phyloP scores from a whole-genome alignment of 163 green algal species.

The Volvox carteri region DNA sequence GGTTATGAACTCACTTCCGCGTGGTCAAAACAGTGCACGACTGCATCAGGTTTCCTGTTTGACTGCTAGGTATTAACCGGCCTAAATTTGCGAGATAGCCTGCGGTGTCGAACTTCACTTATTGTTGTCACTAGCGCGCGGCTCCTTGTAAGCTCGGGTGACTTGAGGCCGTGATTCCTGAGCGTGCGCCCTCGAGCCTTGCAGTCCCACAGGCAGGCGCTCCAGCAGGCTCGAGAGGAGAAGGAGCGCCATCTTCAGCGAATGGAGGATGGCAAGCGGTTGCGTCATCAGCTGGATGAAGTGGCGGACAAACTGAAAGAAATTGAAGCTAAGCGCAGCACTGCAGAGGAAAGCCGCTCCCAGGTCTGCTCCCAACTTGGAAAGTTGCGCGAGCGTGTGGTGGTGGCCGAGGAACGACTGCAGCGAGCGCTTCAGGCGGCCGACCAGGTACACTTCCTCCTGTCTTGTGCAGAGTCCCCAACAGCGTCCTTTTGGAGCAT shows the following conservation, averaged over 20 bases:
- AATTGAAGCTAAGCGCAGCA: not conserved
- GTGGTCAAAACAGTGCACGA: too few species aligned
- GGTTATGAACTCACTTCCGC: not conserved
- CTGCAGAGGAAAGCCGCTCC: not conserved
- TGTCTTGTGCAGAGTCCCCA: too few species aligned
- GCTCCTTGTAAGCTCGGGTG: too few species aligned
- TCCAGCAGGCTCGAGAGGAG: constrained; percentile 6
- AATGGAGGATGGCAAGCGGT: not conserved
- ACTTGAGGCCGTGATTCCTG: not conserved
- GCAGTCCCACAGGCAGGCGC: not conserved
- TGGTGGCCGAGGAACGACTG: not conserved
- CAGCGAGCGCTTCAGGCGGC: not conserved
- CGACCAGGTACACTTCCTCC: constrained; percentile 12
- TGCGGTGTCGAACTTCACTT: too few species aligned
- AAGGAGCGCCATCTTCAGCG: constrained; percentile 10
- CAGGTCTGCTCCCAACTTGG: not conserved
- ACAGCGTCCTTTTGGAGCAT: too few species aligned
- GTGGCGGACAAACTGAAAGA: not conserved
- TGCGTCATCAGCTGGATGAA: constrained; percentile 22
- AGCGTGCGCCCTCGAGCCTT: not conserved
- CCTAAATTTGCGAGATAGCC: too few species aligned
- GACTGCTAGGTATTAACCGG: too few species aligned
- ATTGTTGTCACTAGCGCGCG: too few species aligned
- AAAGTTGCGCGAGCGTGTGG: not conserved
- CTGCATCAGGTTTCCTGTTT: too few species aligned